A percentile compares a stretch with the other conserved stretches of the same genome.
phyloP scores from a whole-genome alignment of 2,329 filamentous ascomycete species.

The Pyrenochaeta sp. region DNA sequence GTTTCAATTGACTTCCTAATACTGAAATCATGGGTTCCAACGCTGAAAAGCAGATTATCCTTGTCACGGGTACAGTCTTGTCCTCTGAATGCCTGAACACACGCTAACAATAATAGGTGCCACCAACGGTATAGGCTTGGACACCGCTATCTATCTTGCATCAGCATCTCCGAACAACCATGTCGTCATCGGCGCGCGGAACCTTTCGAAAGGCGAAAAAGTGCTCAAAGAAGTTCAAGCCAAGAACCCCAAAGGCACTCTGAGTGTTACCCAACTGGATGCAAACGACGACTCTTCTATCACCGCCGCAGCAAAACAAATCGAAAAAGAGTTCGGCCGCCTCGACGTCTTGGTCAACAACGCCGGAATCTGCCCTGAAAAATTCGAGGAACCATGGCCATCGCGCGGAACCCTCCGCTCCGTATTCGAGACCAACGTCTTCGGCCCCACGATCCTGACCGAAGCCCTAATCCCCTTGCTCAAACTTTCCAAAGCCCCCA shows the following conservation, averaged over 20 bases:
- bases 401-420: conserved; percentile 28
- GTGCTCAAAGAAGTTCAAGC: conserved; percentile 41
- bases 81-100: neutral
- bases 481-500: conserved; percentile 32
- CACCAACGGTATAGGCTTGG: conserved; percentile 49
- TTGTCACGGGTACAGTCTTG: conserved; percentile 33
- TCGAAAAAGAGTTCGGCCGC: conserved; percentile 37
- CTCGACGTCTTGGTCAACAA: conserved; percentile 90
- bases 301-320: conserved; percentile 41
- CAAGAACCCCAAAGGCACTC: conserved; percentile 37
- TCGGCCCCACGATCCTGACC: conserved; percentile 45
- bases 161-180: conserved; percentile 42
- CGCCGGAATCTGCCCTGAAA: conserved; percentile 65
- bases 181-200: conserved; percentile 48
- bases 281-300: conserved; percentile 47
- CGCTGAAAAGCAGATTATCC: conserved; percentile 34
- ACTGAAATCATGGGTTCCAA: conserved; percentile 8
- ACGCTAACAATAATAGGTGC: conserved; percentile 32
- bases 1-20: neutral
- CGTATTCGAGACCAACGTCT: conserved; percentile 50
- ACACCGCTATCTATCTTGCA: conserved; percentile 40
- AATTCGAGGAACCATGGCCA: conserved; percentile 11
- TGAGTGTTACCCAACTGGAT: conserved; percentile 48
- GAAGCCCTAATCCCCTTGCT: conserved; percentile 46
- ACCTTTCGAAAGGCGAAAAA: conserved; percentile 39